Evolutionary conservation across 1,139 yeast genomes (phyloP), one percentile per base, ranked within the genome.

Genomic region (Pichia sp.): DNA sequence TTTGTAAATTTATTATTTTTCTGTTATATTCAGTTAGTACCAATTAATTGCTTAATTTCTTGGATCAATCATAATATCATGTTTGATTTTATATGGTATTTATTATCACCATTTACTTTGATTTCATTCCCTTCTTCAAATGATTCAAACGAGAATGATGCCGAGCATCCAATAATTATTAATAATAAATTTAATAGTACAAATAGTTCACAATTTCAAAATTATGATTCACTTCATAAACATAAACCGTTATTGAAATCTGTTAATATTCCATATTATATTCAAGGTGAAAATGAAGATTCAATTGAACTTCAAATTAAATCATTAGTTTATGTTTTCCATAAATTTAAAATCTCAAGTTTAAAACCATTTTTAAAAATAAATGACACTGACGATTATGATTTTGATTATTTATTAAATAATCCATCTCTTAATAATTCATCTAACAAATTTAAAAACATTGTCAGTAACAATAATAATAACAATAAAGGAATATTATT

Each of bases 271-370:
- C 84, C 84, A 3, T 61, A 65, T 8, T 78, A 72, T 51, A 51
- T 60, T 24, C 71, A 68, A 45, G 82, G 81, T 3, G 68, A 63
- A 26, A 51, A 56, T 4, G 76, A 72, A 46, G 87, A 81, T 58
- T 68, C 78, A 4, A 67, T 77, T 11, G 84, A 79, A 50, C 66
- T 80, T 16, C 84, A 79, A 51, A 68, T 80, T 48, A 78, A 75
- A 54, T 68, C 84, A 4, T 61, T 82, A 43, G 59, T 69, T 32
- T 82, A 81, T 56, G 66, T 76, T 57, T 82, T 74, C 63, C 71
- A 75, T 50, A 64, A 87, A 39, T 67, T 77, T 45, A 66, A 68
- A 38, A 68, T 82, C 35, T 67, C 73, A 42, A 63, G 61, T 23
- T 56, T 76, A 16, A 61, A 72, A 3, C 66, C 77, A 0, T 73